These are phyloP conservation scores for Thelonectria discophora DNA, from an alignment of 2,329 filamentous ascomycete genomes.

Conservation along the genomic window DNA sequence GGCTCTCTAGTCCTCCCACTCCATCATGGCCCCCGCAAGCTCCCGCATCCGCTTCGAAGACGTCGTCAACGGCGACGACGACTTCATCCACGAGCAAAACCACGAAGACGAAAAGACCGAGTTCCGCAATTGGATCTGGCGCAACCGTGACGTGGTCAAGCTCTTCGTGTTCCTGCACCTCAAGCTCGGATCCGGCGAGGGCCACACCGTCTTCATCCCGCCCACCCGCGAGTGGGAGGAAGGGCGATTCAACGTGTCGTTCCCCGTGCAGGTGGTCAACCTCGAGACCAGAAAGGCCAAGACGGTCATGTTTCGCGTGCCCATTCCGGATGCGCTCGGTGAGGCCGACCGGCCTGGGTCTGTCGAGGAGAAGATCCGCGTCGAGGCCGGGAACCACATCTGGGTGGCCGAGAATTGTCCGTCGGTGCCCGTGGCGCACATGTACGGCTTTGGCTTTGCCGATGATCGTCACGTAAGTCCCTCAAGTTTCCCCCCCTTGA, in stretches of 20 bases:
- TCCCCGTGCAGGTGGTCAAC: not conserved
- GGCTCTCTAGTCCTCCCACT: too few species aligned
- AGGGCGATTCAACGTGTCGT: conserved; percentile 9
- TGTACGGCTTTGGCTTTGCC: conserved; percentile 13
- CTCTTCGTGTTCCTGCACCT: not conserved
- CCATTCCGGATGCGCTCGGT: not conserved
- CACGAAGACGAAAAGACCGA: not conserved
- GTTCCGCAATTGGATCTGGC: not conserved
- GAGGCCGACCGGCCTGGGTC: not conserved
- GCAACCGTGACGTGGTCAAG: not conserved
- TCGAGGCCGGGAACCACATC: not conserved
- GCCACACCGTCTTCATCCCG: not conserved
- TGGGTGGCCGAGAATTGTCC: conserved; percentile 9
- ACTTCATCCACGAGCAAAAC: not conserved
- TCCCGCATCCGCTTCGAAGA: not conserved
- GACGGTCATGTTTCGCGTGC: not conserved
- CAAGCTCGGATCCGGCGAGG: not conserved
- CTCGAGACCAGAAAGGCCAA: fast-evolving
- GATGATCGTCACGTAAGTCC: conserved; percentile 9
- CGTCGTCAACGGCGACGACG: not conserved
- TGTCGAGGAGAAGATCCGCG: conserved; percentile 11
- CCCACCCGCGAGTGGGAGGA: not conserved
- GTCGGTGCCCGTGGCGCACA: conserved; percentile 5
- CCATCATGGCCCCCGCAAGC: too few species aligned
- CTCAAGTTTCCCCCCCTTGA: too few species aligned